A percentile compares a stretch with the other conserved stretches of the same genome.
These are phyloP conservation scores for Saccharomycopsis oosterbeekiorum DNA, from an alignment of 805 yeast genomes.

Conservation along the genomic window DNA sequence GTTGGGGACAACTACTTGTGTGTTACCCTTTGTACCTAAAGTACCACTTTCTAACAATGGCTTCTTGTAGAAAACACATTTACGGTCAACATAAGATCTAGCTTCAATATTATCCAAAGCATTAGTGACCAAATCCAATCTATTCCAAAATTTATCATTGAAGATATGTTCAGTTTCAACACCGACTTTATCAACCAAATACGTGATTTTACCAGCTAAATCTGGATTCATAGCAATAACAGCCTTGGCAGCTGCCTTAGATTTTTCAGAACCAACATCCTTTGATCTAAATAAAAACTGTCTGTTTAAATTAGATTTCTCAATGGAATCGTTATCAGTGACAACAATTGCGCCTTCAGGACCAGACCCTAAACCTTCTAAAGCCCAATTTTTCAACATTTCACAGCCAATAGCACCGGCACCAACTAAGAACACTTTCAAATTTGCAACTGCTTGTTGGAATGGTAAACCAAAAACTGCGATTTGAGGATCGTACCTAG, in stretches of 20 bases:
- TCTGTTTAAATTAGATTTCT: constrained; percentile 90
- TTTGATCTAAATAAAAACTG: constrained; percentile 91
- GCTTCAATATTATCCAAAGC: constrained; percentile 98
- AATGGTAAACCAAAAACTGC: constrained; percentile 84
- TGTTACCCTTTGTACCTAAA: constrained; percentile 95
- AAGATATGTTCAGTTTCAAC: constrained; percentile 84
- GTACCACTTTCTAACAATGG: constrained; percentile 95
- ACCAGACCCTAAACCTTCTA: constrained; percentile 91
- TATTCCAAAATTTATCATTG: constrained; percentile 76
- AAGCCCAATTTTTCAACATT: constrained; percentile 96
- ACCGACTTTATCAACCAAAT: constrained; percentile 83
- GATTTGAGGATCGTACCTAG: constrained; percentile 90
- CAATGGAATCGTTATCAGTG: constrained; percentile 93
- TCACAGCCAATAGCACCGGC: constrained; percentile 99
- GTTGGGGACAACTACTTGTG: constrained; percentile 90
- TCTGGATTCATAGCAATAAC: constrained; percentile 81
- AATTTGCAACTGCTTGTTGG: constrained; percentile 64
- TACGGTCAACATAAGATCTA: constrained; percentile 92
- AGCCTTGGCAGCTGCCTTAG: constrained; percentile 84
- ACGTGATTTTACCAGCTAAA: constrained; percentile 62
- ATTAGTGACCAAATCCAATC: constrained; percentile 82
- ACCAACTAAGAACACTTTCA: constrained; percentile 85
- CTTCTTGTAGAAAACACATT: constrained; percentile 87
- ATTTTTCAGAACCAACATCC: constrained; percentile 87
- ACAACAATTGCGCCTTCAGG: constrained; percentile 74